Conservation (phyloP, 2,329 filamentous ascomycete species). For the Pezicula carpinea region DNA sequence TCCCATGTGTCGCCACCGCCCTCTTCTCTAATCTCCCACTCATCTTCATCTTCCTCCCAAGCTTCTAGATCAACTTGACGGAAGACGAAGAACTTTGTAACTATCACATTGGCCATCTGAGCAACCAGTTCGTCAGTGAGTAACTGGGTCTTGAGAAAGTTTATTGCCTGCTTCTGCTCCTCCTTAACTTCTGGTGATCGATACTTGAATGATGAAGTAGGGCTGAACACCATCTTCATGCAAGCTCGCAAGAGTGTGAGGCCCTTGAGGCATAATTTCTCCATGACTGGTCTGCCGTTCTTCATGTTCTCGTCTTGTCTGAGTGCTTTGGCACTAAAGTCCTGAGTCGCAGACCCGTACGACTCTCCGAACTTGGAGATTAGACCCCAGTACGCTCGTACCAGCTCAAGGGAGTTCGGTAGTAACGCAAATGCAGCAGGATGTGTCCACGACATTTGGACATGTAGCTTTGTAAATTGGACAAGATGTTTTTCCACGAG, state of each 20-base stretch:
- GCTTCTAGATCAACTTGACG: slow-evolving; percentile 78
- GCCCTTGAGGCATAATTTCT: slow-evolving; percentile 78
- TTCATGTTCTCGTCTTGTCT: slow-evolving; percentile 41
- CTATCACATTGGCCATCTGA: slow-evolving; percentile 77
- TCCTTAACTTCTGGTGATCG: slow-evolving; percentile 68
- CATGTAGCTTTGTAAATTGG: slow-evolving; percentile 87
- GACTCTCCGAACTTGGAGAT: slow-evolving; percentile 71
- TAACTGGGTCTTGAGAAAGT: slow-evolving; percentile 66
- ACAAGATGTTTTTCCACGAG: slow-evolving; percentile 80
- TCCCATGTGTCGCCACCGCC: slow-evolving; percentile 82
- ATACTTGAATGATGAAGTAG: slow-evolving; percentile 79
- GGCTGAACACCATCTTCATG: slow-evolving; percentile 78
- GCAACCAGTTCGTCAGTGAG: slow-evolving; percentile 73
- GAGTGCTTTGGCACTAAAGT: slow-evolving; percentile 37
- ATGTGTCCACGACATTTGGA: slow-evolving; percentile 77
- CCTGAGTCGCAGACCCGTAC: slow-evolving; percentile 48
- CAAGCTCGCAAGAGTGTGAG: slow-evolving; percentile 79
- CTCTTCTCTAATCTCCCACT: slow-evolving; percentile 91
- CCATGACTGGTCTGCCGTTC: slow-evolving; percentile 60
- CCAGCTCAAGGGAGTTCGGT: slow-evolving; percentile 72
- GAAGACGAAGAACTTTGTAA: slow-evolving; percentile 86
- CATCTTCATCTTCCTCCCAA: slow-evolving; percentile 92
- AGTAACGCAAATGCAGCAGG: slow-evolving; percentile 79
- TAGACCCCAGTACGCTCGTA: slow-evolving; percentile 80
- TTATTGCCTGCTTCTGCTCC: slow-evolving; percentile 67